phyloP scores from a whole-genome alignment of 306 rosid genomes.

The Lathyrus aphaca region DNA sequence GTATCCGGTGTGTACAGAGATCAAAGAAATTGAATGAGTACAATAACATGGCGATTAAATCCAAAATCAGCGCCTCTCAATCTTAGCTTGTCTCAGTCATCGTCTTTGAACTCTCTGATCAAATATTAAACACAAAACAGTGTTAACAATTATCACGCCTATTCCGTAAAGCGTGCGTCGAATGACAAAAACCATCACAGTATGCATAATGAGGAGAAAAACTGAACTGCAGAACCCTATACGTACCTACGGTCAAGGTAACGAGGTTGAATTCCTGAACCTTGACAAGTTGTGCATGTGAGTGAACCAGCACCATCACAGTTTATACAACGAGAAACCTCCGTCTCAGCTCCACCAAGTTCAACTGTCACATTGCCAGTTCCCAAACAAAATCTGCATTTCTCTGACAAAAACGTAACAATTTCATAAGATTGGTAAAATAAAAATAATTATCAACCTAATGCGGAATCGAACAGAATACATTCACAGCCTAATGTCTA shows the following conservation, averaged over 20 bases:
- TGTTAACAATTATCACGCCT: slow-evolving; percentile 13
- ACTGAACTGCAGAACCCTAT: slow-evolving; percentile 27
- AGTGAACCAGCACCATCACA: slow-evolving; percentile 86
- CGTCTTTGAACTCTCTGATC: slow-evolving; percentile 91
- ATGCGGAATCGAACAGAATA: slow-evolving; percentile 5
- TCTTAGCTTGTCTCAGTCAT: slow-evolving; percentile 59
- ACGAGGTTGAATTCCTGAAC: slow-evolving; percentile 97
- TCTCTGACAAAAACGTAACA: slow-evolving; percentile 58
- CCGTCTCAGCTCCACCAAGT: slow-evolving; percentile 80
- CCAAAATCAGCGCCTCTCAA: slow-evolving; percentile 42
- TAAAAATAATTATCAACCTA: neutral
- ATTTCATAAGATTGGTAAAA: slow-evolving; percentile 27
- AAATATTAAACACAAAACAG: slow-evolving; percentile 35
- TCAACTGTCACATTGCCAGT: slow-evolving; percentile 71
- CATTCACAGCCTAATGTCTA: slow-evolving; percentile 1
- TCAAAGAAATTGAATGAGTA: slow-evolving; percentile 37
- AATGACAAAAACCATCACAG: slow-evolving; percentile 23
- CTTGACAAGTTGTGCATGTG: slow-evolving; percentile 98
- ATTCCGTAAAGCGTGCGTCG: neutral
- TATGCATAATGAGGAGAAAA: neutral
- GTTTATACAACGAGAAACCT: slow-evolving; percentile 84
- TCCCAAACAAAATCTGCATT: slow-evolving; percentile 88
- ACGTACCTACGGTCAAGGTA: slow-evolving; percentile 96
- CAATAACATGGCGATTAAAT: slow-evolving; percentile 37
- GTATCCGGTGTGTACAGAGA: slow-evolving; percentile 39